These are phyloP conservation scores for Penicillium sp. DNA, from an alignment of 2,329 filamentous ascomycete species.

Conservation along the genomic window DNA sequence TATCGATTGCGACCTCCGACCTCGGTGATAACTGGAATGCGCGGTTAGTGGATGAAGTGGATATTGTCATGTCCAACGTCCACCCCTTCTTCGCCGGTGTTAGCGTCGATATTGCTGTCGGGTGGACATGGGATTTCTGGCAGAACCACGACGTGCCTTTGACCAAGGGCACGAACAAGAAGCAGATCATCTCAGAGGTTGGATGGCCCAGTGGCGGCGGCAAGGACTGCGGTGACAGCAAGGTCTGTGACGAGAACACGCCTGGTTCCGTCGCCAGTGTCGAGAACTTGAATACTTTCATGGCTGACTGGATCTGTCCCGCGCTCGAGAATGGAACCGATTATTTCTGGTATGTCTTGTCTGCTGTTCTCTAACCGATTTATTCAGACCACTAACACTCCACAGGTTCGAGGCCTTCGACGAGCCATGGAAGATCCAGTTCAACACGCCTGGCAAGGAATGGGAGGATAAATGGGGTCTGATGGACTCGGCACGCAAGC, in stretches of 20 bases:
- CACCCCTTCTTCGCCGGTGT: conserved; percentile 93
- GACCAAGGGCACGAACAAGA: conserved; percentile 59
- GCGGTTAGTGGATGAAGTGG: conserved; percentile 65
- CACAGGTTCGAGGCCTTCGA: conserved; percentile 86
- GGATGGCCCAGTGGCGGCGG: conserved; percentile 87
- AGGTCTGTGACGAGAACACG: conserved; percentile 54
- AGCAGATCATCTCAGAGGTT: conserved; percentile 83
- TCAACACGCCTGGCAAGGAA: conserved; percentile 63
- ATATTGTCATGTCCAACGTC: conserved; percentile 94
- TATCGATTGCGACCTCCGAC: conserved; percentile 84
- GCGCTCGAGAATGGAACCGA: conserved; percentile 77
- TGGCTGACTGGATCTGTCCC: conserved; percentile 80
- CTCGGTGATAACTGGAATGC: conserved; percentile 82
- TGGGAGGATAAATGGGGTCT: conserved; percentile 98
- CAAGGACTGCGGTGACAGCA: conserved; percentile 65
- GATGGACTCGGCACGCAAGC: conserved; percentile 76
- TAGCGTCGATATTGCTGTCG: conserved; percentile 62
- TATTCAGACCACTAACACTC: conserved; percentile 12
- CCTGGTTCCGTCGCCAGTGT: conserved; percentile 75
- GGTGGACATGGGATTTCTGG: conserved; percentile 86
- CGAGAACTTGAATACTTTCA: conserved; percentile 77
- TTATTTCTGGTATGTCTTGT: conserved; percentile 74
- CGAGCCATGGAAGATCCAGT: conserved; percentile 86
- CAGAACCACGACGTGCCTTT: conserved; percentile 63
- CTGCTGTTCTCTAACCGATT: not conserved